Evolutionary conservation across 805 yeast species (phyloP).

Genomic region (Nakazawaea laoshanensis): DNA sequence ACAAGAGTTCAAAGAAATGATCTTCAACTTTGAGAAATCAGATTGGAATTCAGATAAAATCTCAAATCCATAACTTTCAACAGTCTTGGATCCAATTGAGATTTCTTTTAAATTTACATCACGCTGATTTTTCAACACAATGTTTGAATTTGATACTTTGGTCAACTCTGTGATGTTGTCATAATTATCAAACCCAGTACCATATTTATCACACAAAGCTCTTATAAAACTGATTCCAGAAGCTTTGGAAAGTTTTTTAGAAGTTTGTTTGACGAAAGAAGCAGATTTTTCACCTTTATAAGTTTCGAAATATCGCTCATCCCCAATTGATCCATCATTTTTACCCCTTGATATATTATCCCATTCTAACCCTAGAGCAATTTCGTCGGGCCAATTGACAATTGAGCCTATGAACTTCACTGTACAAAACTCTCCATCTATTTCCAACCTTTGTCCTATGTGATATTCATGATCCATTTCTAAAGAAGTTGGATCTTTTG

Average conservation of each 20-base stretch:
- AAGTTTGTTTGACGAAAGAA: slow-evolving; percentile 46
- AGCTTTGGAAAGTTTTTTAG: slow-evolving; percentile 24
- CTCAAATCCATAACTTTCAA: slow-evolving; percentile 61
- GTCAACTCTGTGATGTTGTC: neutral
- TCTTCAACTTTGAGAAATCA: slow-evolving; percentile 33
- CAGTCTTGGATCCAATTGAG: slow-evolving; percentile 45
- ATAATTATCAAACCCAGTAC: slow-evolving; percentile 20
- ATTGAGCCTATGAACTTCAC: slow-evolving; percentile 53
- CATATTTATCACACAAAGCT: slow-evolving; percentile 46
- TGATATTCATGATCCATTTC: slow-evolving; percentile 1
- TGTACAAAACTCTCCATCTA: slow-evolving; percentile 48
- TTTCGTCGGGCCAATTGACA: slow-evolving; percentile 49
- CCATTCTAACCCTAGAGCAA: slow-evolving; percentile 83
- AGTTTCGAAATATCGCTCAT: slow-evolving; percentile 43
- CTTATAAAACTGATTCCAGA: slow-evolving; percentile 25
- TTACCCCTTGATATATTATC: slow-evolving; percentile 65
- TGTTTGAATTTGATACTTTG: neutral
- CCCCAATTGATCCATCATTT: slow-evolving; percentile 54
- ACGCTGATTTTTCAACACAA: slow-evolving; percentile 1
- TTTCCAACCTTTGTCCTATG: slow-evolving; percentile 19
- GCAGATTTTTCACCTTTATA: slow-evolving; percentile 36
- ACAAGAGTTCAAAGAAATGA: slow-evolving; percentile 41
- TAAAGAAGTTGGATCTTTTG: neutral
- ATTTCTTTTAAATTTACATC: slow-evolving; percentile 20
- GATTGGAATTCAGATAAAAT: slow-evolving; percentile 39